Evolutionary conservation across 2,329 filamentous ascomycete species (phyloP).

Genomic region (Bipolaris oryzae): DNA sequence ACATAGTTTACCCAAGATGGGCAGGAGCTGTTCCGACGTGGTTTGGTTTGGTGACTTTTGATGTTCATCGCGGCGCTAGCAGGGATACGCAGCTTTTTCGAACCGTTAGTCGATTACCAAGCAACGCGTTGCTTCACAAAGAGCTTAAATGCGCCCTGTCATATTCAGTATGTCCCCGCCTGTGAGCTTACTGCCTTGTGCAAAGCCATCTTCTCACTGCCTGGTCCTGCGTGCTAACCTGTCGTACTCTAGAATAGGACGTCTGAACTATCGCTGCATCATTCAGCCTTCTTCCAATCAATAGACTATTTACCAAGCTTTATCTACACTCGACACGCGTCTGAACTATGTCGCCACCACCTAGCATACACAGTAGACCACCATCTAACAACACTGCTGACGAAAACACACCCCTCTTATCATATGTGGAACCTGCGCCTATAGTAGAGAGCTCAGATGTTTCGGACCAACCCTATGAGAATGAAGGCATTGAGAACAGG

Average conservation of each 20-base stretch:
- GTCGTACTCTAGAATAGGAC: not conserved
- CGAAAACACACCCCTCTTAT: conserved; percentile 41
- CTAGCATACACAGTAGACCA: not conserved
- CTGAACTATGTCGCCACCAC: conserved; percentile 5
- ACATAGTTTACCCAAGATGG: not conserved
- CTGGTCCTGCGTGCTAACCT: not conserved
- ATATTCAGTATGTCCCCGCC: not conserved
- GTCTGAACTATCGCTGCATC: not conserved
- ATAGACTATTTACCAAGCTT: not conserved
- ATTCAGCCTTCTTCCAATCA: not conserved
- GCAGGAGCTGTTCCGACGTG: not conserved
- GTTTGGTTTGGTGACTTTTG: not conserved
- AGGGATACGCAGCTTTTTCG: not conserved
- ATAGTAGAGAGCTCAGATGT: conserved; percentile 17
- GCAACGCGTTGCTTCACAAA: conserved; percentile 7
- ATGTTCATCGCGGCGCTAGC: not conserved
- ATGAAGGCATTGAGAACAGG: conserved; percentile 1
- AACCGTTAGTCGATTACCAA: conserved; percentile 2
- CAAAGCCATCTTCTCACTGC: not conserved
- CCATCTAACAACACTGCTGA: conserved; percentile 13
- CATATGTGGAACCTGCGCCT: conserved; percentile 22
- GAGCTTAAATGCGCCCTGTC: not conserved
- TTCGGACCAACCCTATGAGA: not conserved
- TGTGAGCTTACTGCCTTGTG: not conserved
- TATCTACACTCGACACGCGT: not conserved